Base-by-base conservation (phyloP, 768 basidiomycete species). In the Boletus rubroflammeus region DNA sequence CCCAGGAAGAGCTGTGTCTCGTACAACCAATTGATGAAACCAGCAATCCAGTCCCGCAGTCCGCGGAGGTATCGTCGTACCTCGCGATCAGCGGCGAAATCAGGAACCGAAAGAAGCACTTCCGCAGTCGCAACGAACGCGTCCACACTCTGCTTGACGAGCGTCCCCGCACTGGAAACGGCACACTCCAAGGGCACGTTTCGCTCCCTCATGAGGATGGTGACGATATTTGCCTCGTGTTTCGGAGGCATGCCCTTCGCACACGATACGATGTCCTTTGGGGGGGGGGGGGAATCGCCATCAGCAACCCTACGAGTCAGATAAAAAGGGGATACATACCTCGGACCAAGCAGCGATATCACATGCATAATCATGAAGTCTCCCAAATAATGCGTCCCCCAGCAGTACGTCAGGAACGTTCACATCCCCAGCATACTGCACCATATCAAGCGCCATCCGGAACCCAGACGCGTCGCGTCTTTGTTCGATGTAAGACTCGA, bases 1-100 rank as follows among this genome's bases (percentile, higher is more conserved):
- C 81, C 82, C 46, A 87, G 78, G 62, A 79, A 85, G 41, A 83
- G 62, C 54, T 84, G 78, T 0, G 80, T 83, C 67, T 85, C 82
- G 59, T 85, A 87, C 34, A 76, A 55, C 84, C 84, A 86, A 59
- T 85, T 78, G n/a, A 82, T 60, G n/a, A 72, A 74, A 8, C 85
- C 85, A 3, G 77, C 73, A 36, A 86, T 74, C 56, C 76, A 81
- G 55, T 84, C 80, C 34, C 78, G 77, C 28, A 86, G 64, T 7
- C 78, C 78, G n/a, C 69, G 76, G 28, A 81, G 67, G 58, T 81
- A 83, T 5, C 59, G 66, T 21, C 59, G 62, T 26, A 67, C 64
- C 47, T 75, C 71, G 45, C 42, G 57, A 50, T 68, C 53, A 36
- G 47, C 44, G 32, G 56, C 50, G 23, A 57, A 46, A 1, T 55